Conservation (phyloP, 164 flowering plant genomes). For the Tetrastigma voinierianum region DNA sequence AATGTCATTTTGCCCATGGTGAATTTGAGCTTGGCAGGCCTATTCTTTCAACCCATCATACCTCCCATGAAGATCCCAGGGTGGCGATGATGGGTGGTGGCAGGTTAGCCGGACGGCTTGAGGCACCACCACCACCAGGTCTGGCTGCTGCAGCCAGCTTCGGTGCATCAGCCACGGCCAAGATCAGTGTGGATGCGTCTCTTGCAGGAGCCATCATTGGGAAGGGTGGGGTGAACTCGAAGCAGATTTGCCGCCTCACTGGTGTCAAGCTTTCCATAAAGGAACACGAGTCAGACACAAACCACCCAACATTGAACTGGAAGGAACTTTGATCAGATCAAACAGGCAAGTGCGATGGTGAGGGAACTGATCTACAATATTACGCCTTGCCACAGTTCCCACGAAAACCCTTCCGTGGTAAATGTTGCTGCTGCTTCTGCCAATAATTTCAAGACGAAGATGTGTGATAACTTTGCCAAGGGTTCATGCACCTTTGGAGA, state of each 20-base stretch:
- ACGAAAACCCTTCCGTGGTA: conserved; percentile 13
- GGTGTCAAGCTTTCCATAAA: conserved; percentile 74
- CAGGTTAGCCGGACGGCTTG: conserved; percentile 37
- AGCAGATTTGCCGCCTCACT: conserved; percentile 64
- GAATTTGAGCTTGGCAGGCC: conserved; percentile 73
- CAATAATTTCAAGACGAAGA: conserved; percentile 67
- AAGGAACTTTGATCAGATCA: conserved; percentile 84
- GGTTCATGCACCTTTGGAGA: conserved; percentile 84
- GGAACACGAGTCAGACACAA: conserved; percentile 67
- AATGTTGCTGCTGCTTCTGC: conserved; percentile 13
- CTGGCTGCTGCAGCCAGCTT: conserved; percentile 51
- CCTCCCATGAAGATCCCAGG: conserved; percentile 49
- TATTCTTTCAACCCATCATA: conserved; percentile 28
- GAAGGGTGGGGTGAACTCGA: conserved; percentile 72
- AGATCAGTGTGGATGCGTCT: conserved; percentile 73
- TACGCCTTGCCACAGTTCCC: conserved; percentile 28
- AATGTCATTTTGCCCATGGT: conserved; percentile 72
- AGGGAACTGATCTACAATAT: conserved; percentile 53
- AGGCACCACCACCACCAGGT: conserved; percentile 32
- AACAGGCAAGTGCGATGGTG: conserved; percentile 75
- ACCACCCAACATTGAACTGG: conserved; percentile 71
- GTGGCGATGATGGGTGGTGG: conserved; percentile 36
- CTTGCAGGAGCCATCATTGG: conserved; percentile 82
- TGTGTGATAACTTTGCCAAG: conserved; percentile 68
- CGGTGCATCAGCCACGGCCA: conserved; percentile 72